Evolutionary conservation across 2,329 filamentous ascomycete genomes (phyloP).

Genomic region (Calonectria hongkongensis): DNA sequence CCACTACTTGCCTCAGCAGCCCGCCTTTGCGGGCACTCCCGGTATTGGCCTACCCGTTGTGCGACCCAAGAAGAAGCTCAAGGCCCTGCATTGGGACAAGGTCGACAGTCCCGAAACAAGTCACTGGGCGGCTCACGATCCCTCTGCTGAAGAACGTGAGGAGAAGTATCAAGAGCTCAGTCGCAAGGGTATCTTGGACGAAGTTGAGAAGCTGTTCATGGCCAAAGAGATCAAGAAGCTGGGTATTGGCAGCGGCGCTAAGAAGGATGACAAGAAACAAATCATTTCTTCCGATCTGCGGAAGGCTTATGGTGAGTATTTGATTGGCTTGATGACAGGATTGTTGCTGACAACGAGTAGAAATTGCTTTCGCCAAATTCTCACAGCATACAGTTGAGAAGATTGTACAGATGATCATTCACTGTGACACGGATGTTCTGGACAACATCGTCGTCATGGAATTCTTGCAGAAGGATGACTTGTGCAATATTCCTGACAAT

Average conservation of each 20-base stretch:
- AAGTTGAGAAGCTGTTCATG: constrained; percentile 97
- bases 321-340: background rate
- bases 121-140: constrained; percentile 91
- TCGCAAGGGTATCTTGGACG: constrained; percentile 95
- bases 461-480: constrained; percentile 92
- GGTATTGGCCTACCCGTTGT: constrained; percentile 85
- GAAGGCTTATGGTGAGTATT: constrained; percentile 83
- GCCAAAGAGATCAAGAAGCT: constrained; percentile 96
- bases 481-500: constrained; percentile 95
- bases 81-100: constrained; percentile 99
- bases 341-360: constrained; percentile 62
- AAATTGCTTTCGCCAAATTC: constrained; percentile 96
- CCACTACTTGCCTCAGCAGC: constrained; percentile 82
- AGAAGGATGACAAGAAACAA: constrained; percentile 97
- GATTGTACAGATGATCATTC: constrained; percentile 93
- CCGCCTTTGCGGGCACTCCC: constrained; percentile 70
- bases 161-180: constrained; percentile 96
- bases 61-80: constrained; percentile 98
- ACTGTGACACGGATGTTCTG: constrained; percentile 92
- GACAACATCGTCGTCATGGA: constrained; percentile 97
- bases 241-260: constrained; percentile 78
- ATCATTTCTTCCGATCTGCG: constrained; percentile 93
- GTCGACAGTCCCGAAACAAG: constrained; percentile 94
- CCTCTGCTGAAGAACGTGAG: constrained; percentile 91
- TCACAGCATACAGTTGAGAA: constrained; percentile 89